These are phyloP conservation scores for Glomus cerebriforme DNA, from an alignment of 192 early-diverging fungal species.

Conservation along the genomic window DNA sequence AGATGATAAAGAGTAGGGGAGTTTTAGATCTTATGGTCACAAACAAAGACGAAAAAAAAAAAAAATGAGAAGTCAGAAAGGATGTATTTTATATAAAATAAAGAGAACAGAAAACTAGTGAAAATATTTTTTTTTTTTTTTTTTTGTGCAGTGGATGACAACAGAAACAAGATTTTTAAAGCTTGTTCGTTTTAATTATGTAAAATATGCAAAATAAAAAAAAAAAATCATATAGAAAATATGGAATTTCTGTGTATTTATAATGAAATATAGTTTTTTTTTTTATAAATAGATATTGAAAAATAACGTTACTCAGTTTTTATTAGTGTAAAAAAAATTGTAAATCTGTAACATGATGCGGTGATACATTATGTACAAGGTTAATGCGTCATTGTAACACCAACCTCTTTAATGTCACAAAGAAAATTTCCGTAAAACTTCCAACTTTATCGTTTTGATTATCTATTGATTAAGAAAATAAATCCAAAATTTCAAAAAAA, in stretches of 20 bases:
- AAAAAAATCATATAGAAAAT: neutral
- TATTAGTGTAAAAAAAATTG: too few species aligned
- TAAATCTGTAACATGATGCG: neutral
- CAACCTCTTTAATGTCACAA: neutral
- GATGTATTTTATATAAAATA: slow-evolving; percentile 3
- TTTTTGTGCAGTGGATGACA: neutral
- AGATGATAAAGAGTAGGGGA: slow-evolving; percentile 4
- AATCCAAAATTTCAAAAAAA: too few species aligned
- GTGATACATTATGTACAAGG: neutral
- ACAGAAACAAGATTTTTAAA: neutral
- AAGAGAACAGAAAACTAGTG: too few species aligned
- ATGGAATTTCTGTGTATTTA: neutral
- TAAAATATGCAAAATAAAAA: too few species aligned
- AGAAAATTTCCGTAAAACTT: neutral
- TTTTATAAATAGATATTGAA: neutral
- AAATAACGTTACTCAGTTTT: too few species aligned
- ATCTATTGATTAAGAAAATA: too few species aligned
- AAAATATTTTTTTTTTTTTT: neutral
- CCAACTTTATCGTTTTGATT: too few species aligned
- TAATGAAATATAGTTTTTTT: neutral
- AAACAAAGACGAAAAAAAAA: slow-evolving; percentile 2
- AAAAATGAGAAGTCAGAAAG: neutral
- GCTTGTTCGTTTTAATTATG: neutral
- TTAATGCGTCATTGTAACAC: neutral
- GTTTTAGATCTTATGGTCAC: slow-evolving; percentile 13